Conservation (phyloP, 108 stramenopile species). For the Nitzschia palea region DNA sequence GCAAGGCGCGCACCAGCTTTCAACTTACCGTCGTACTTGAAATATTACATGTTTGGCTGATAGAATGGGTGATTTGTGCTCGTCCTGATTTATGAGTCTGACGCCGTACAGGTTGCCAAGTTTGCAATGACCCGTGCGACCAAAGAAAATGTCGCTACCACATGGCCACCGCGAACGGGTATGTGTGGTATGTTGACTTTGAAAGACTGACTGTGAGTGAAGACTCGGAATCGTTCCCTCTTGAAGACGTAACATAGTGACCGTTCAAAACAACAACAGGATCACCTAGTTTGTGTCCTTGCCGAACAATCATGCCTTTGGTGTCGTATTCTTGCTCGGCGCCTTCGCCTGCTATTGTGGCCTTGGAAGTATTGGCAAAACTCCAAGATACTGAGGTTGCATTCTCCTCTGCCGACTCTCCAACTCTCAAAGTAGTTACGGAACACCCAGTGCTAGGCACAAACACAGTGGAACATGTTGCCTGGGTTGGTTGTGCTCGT, state of each 20-base stretch:
- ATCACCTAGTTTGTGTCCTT: no score
- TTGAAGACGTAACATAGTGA: no score
- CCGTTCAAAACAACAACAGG: no score
- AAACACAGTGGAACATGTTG: conserved; percentile 4
- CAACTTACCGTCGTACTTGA: conserved; percentile 24
- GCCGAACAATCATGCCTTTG: conserved; percentile 16
- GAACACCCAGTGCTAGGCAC: conserved; percentile 20
- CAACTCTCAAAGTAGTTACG: conserved; percentile 24
- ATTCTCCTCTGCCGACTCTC: conserved; percentile 6
- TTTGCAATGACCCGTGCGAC: no score
- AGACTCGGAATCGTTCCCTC: no score
- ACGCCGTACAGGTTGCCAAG: conserved; percentile 6
- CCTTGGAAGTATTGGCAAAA: conserved; percentile 32
- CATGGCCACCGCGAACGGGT: no score
- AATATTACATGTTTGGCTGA: conserved; percentile 11
- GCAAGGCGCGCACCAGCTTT: not conserved
- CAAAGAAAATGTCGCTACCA: no score
- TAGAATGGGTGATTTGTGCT: not conserved
- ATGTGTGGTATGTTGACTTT: no score
- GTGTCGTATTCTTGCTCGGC: conserved; percentile 28
- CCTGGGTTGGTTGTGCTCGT: conserved; percentile 35
- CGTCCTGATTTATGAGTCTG: no score
- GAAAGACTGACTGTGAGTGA: no score
- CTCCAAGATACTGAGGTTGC: conserved; percentile 24
- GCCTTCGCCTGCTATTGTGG: conserved; percentile 23